Evolutionary conservation across 192 early-diverging fungal genomes (phyloP).

Genomic region (Umbelopsis sp.): DNA sequence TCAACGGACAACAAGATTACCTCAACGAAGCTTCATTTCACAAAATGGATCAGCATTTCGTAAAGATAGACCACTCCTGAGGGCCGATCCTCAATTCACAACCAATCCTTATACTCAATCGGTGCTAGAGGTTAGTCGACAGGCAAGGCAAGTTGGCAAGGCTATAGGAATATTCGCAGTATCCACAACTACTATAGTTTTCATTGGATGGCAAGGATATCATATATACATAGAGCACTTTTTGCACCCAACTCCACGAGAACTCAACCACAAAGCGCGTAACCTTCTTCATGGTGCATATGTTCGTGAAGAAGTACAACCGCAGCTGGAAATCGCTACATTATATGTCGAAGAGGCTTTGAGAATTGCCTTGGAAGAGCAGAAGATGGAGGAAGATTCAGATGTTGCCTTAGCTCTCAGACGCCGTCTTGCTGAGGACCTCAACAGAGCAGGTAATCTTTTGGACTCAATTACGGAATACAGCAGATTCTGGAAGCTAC

Average conservation of each 20-base stretch:
- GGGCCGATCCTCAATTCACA: constrained; percentile 13
- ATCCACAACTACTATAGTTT: constrained; percentile 34
- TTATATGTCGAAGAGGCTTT: constrained; percentile 44
- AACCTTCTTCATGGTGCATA: constrained; percentile 57
- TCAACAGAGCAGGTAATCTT: constrained; percentile 38
- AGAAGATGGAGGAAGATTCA: constrained; percentile 22
- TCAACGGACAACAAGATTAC: background rate
- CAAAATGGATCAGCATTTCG: background rate
- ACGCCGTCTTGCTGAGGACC: constrained; percentile 27
- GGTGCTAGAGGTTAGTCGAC: constrained; percentile 16
- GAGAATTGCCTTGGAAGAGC: constrained; percentile 23
- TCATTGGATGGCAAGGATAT: constrained; percentile 41
- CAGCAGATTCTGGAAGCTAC: constrained; percentile 40
- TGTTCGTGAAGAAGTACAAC: constrained; percentile 51
- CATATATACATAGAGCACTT: constrained; percentile 59
- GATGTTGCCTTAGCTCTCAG: constrained; percentile 25
- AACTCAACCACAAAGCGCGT: constrained; percentile 34
- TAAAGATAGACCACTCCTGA: background rate
- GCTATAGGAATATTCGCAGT: constrained; percentile 29
- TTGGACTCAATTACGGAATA: constrained; percentile 39
- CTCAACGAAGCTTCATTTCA: background rate
- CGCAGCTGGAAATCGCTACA: constrained; percentile 45
- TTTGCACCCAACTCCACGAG: constrained; percentile 44
- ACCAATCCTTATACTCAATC: constrained; percentile 30
- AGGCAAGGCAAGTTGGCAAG: constrained; percentile 31